These are phyloP conservation scores for Suhomyces kilbournensis DNA, from an alignment of 805 yeast species.

Conservation along the genomic window DNA sequence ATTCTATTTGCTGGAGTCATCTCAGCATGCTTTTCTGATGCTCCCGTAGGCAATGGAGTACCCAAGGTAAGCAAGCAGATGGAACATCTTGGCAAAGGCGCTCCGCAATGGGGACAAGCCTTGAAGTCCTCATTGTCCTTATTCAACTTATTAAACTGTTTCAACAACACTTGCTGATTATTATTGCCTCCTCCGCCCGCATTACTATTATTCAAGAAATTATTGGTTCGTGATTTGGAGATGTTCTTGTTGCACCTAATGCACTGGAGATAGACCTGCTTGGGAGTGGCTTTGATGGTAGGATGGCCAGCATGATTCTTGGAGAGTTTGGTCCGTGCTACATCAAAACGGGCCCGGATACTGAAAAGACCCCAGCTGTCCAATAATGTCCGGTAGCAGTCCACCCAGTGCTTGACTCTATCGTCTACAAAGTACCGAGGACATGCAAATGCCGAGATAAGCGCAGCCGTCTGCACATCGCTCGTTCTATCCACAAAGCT, in stretches of 20 bases:
- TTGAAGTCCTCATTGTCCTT: conserved; percentile 20
- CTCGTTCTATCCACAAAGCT: conserved; percentile 83
- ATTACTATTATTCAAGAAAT: conserved; percentile 10
- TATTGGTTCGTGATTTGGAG: conserved; percentile 29
- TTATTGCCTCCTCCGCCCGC: conserved; percentile 7
- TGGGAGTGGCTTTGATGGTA: conserved; percentile 52
- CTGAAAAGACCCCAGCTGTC: conserved; percentile 80
- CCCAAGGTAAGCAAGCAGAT: conserved; percentile 83
- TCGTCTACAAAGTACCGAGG: conserved; percentile 78
- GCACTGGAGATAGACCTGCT: conserved; percentile 82
- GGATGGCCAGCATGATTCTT: conserved; percentile 46
- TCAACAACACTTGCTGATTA: conserved; percentile 22
- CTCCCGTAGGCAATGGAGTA: conserved; percentile 49
- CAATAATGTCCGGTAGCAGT: conserved; percentile 60
- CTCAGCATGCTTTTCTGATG: conserved; percentile 22
- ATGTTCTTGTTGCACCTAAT: conserved; percentile 75
- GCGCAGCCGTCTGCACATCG: conserved; percentile 89
- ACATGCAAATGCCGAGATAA: conserved; percentile 74
- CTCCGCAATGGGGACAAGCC: conserved; percentile 81
- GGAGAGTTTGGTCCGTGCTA: conserved; percentile 65
- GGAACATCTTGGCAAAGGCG: conserved; percentile 86
- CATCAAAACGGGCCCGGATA: conserved; percentile 83
- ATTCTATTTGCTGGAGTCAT: conserved; percentile 17
- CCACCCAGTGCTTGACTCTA: conserved; percentile 77
- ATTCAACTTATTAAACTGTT: conserved; percentile 34